phyloP scores from a whole-genome alignment of 148 eudicot species.

The Arbutus unedo region DNA sequence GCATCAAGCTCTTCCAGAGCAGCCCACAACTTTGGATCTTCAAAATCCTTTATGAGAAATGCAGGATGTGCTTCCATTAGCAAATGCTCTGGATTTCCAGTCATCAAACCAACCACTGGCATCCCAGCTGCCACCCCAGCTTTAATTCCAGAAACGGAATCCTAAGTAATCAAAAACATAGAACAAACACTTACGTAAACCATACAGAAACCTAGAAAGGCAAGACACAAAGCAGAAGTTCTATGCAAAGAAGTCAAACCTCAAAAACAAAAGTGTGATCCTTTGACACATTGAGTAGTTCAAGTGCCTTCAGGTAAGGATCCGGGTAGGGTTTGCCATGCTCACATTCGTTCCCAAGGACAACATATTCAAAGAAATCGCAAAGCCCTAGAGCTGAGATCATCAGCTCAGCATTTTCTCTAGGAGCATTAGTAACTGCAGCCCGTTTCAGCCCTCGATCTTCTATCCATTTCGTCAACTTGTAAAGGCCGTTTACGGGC shows the following conservation, averaged over 20 bases:
- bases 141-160: slow-evolving; percentile 85
- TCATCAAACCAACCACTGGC: slow-evolving; percentile 79
- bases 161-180: slow-evolving; percentile 31
- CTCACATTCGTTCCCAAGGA: slow-evolving; percentile 82
- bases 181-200: neutral
- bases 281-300: slow-evolving; percentile 61
- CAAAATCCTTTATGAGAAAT: slow-evolving; percentile 69
- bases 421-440: slow-evolving; percentile 93
- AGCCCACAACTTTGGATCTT: slow-evolving; percentile 79
- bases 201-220: neutral
- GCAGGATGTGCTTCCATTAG: slow-evolving; percentile 70
- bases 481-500: slow-evolving; percentile 67
- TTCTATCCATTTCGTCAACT: slow-evolving; percentile 74
- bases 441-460: slow-evolving; percentile 85
- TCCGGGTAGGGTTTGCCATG: slow-evolving; percentile 85
- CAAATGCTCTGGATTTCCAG: slow-evolving; percentile 65
- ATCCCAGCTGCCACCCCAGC: slow-evolving; percentile 98
- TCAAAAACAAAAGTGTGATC: slow-evolving; percentile 81
- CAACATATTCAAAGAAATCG: slow-evolving; percentile 65
- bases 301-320: slow-evolving; percentile 80
- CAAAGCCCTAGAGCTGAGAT: slow-evolving; percentile 69
- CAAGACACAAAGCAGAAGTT: neutral
- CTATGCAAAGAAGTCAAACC: slow-evolving; percentile 30
- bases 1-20: slow-evolving; percentile 72
- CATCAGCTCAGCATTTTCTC: slow-evolving; percentile 80